Conservation (phyloP, 768 basidiomycete species). For the Naematelia encephala region DNA sequence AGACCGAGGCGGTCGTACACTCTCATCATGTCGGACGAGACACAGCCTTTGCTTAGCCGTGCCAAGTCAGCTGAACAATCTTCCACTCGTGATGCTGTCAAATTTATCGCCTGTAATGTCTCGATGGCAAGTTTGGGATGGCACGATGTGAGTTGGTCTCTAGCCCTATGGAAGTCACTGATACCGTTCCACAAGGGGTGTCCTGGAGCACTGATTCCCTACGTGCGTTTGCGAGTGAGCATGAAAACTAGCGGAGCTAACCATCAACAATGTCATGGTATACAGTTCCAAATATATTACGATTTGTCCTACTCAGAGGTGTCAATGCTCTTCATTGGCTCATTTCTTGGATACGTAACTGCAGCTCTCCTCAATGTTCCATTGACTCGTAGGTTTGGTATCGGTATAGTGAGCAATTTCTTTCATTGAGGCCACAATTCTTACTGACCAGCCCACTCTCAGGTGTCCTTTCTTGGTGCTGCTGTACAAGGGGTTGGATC, state of each 20-base stretch:
- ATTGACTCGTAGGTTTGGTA: not conserved
- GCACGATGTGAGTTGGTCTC: not conserved
- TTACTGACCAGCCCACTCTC: not conserved
- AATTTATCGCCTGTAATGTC: not conserved
- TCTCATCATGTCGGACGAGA: not conserved
- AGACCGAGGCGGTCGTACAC: not conserved
- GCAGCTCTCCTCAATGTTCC: not conserved
- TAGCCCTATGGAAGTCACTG: not conserved
- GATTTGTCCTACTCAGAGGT: not conserved
- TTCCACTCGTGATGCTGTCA: not conserved
- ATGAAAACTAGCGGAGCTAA: not conserved
- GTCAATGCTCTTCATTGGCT: not conserved
- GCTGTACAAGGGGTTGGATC: not conserved
- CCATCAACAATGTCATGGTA: too few species aligned
- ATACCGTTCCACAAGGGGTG: not conserved
- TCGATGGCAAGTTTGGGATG: not conserved
- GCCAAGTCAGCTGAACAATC: not conserved
- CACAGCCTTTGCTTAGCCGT: not conserved
- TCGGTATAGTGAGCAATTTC: not conserved
- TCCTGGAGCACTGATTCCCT: not conserved
- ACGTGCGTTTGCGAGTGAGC: not conserved
- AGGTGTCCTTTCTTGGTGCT: not conserved
- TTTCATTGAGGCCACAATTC: not conserved
- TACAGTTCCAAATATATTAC: not conserved
- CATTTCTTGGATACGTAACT: not conserved